Evolutionary conservation across 345 rosid genomes (phyloP), one percentile per base, ranked within the genome.

Genomic region (Rhizophora apiculata): DNA sequence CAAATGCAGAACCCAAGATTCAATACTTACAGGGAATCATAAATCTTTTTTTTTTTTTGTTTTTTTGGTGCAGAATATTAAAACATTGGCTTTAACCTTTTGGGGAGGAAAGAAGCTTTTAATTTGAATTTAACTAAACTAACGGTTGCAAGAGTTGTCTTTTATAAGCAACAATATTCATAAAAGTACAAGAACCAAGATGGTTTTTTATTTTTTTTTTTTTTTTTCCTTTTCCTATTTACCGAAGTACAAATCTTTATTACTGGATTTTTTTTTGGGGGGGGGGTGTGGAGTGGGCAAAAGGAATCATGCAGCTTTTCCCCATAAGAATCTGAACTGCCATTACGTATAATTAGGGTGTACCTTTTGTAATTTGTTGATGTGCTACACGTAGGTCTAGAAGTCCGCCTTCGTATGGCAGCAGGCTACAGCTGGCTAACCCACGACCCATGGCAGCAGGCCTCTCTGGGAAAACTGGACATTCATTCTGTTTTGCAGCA

Each of bases 251-350:
- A 54, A 30, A 72, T 22, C 71, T 65, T 65, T 72, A 68, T 72
- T 72, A 24, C 1, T 0, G 24, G 24, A 24, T 24, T 24, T 24
- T 24, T 24, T 24, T 24, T 24, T n/a, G n/a, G 24, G 79, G 81
- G 74, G 6, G 0, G 24, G 58, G 6, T 1, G 24, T 24, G 24
- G 24, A 24, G 24, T 24, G 24, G 60, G 86, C 82, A 76, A 68
- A 78, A 61, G 81, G 83, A 78, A 82, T 82, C 86, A 34, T 31
- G 64, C 83, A 70, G 81, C 81, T 70, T 76, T 80, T 71, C 63
- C 56, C 79, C 56, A 30, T 30, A 49, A 39, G 20, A 2, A 68
- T 6, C 52, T 53, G 36, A 60, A 58, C 48, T 55, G 67, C 68
- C 60, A 76, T 76, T 61, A 43, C 16, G 79, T 31, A 72, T 36